Base-by-base conservation (phyloP, 2,329 filamentous ascomycete species). In the Monosporascus cannonballus region DNA sequence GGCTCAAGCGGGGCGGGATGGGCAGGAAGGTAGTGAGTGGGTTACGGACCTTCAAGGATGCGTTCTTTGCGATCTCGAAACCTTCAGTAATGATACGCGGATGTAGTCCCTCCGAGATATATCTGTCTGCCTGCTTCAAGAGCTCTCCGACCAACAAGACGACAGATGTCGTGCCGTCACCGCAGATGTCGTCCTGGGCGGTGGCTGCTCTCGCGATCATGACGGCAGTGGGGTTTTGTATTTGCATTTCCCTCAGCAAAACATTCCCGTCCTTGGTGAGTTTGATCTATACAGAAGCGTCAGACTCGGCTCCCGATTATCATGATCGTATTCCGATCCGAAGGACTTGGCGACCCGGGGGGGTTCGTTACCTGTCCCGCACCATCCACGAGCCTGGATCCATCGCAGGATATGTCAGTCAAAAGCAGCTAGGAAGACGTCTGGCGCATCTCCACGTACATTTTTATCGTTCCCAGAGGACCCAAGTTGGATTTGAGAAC, bases 251-350 rank as follows among this genome's bases (percentile, higher is more conserved):
- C 64, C 84, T 77, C 59, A 87, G 73, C 25, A 87, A 78, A 56
- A 97, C 93, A 67, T 96, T 96, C 69, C 94, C 94, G 75, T 99
- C 94, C 74, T 99, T 99, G 64, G 94, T 99, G 70, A 99, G 83
- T 77, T 99, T 99, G 77, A 99, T 99, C 84, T 94, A 63, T 69
- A 56, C 62, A 64, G 54, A 57, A 30, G 59, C 17, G 48, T 64
- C 42, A 61, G 59, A n/a, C 47, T 63, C 44, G 61, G 59, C 49
- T 54, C 37, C 24, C 39, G 27, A 49, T 53, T 37, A 42, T 48
- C 39, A 48, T 56, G 34, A 51, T 48, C 47, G 48, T 50, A 20
- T 42, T 47, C 49, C 47, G 30, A 34, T 34, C 30, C 30, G 30
- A 4, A 34, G 30, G 30, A 34, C 30, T 9, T 34, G 30, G 30